These are phyloP conservation scores for Xanthoparmelia taractica DNA, from an alignment of 495 filamentous ascomycete species.

Conservation along the genomic window DNA sequence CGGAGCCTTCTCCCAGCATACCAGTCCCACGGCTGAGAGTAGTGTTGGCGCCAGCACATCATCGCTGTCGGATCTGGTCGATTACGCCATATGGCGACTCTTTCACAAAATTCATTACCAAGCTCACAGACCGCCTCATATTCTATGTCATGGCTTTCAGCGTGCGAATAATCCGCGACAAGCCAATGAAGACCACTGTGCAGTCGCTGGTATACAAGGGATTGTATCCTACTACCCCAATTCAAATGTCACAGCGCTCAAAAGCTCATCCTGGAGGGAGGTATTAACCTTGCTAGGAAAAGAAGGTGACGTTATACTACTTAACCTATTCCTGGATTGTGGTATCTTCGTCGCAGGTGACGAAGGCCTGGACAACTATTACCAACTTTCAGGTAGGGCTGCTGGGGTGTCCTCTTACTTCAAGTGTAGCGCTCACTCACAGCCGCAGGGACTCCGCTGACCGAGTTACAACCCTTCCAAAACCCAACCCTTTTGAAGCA, in stretches of 20 bases:
- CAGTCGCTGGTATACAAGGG: conserved; percentile 43
- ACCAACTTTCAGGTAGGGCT: conserved; percentile 68
- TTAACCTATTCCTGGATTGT: conserved; percentile 68
- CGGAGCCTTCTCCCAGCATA: conserved; percentile 58
- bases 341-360: conserved; percentile 65
- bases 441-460: conserved; percentile 41
- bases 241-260: conserved; percentile 59
- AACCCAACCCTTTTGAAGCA: not conserved
- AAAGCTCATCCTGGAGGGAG: conserved; percentile 62
- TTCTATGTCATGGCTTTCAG: conserved; percentile 73
- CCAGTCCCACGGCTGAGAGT: conserved; percentile 12
- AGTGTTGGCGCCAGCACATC: conserved; percentile 5
- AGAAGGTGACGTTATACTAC: conserved; percentile 75
- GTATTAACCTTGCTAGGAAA: conserved; percentile 63
- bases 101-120: conserved; percentile 50
- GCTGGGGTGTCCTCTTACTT: not conserved
- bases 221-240: conserved; percentile 55
- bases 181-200: conserved; percentile 27
- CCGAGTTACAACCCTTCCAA: conserved; percentile 34
- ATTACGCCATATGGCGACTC: conserved; percentile 70
- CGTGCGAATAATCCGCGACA: conserved; percentile 28
- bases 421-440: not conserved
- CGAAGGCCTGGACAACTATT: conserved; percentile 52
- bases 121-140: conserved; percentile 53
- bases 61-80: conserved; percentile 56